Base-by-base conservation (phyloP, 1,139 yeast species). In the Pichia sp. region DNA sequence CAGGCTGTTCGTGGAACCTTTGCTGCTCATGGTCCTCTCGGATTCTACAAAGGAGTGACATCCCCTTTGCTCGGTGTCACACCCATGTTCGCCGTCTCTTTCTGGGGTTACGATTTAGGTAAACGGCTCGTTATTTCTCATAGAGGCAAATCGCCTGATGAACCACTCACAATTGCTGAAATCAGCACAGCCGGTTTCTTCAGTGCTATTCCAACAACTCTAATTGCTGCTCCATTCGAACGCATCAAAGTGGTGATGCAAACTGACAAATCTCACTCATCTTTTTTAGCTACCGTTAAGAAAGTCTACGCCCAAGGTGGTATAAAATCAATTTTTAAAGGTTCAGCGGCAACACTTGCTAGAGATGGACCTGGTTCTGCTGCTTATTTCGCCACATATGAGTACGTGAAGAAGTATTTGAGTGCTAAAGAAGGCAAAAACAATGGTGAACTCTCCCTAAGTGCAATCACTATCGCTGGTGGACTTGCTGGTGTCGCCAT, bases 311-410 rank as follows among this genome's bases (percentile, higher is more conserved):
- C 70, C 42, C 78, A 83, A 37, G 97, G 96, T 29, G 97, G 97
- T 34, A 54, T 89, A 33, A 66, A 74, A 50, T 88, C 97, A 1
- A 74, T 91, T 35, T 89, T 86, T 67, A 85, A 86, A 62, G 98
- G 98, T 16, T 83, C 96, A 0, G 74, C 72, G 20, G 96, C 96
- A 6, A 91, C 98, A 1, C 68, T 91, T 50, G 94, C 95, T 14
- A 80, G 98, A 64, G 98, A 91, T 59, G 97, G 97, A 10, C 98
- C 98, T 1, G 98, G 98, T 4, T 83, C 95, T n/a, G 97, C 97
- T 0, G 71, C 88, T 26, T 91, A 91, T 66, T 91, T 91, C 62
- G 97, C 96, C 4, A 86, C 96, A 3, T 91, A 91, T 62, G 98
- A 91, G 62, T 72, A 76, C 53, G 66, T 86, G 50, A 91, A 91